phyloP scores from a whole-genome alignment of 2,329 filamentous ascomycete species.

The Exophiala alcalophila region DNA sequence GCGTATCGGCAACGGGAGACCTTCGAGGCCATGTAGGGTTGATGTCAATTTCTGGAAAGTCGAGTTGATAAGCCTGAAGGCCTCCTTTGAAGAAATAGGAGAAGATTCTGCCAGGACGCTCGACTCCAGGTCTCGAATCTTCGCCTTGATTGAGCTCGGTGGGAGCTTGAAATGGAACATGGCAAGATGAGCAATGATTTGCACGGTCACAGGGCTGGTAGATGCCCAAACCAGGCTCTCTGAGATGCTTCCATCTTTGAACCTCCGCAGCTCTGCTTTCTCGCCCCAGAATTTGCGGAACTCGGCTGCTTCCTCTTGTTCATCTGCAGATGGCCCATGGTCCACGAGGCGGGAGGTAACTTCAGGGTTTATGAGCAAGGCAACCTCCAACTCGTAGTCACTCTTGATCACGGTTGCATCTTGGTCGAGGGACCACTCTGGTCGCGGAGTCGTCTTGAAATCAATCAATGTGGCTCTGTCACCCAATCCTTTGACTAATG shows the following conservation, averaged over 20 bases:
- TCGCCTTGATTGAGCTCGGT: conserved; percentile 53
- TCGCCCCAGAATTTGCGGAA: conserved; percentile 95
- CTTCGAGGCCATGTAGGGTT: conserved; percentile 72
- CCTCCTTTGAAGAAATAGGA: conserved; percentile 18
- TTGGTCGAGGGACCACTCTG: conserved; percentile 47
- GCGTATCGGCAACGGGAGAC: conserved; percentile 81
- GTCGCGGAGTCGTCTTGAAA: conserved; percentile 41
- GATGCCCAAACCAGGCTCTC: conserved; percentile 86
- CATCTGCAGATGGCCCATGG: conserved; percentile 80
- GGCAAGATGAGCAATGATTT: conserved; percentile 73
- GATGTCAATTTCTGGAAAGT: conserved; percentile 64
- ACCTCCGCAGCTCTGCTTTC: conserved; percentile 86
- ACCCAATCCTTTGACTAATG: conserved; percentile 68
- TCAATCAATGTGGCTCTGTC: conserved; percentile 70
- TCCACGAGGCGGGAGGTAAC: conserved; percentile 77
- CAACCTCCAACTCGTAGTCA: conserved; percentile 54
- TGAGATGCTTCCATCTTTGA: conserved; percentile 90
- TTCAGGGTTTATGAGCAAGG: conserved; percentile 68
- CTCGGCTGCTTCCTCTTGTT: conserved; percentile 73
- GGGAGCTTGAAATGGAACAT: conserved; percentile 64
- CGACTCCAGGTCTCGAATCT: conserved; percentile 48
- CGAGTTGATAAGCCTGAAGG: conserved; percentile 30
- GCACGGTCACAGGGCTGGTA: conserved; percentile 65
- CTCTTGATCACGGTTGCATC: conserved; percentile 35
- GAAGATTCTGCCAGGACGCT: conserved; percentile 11